Percentiles rank a stretch among this genome's conserved stretches.
Conservation (phyloP, 768 basidiomycete genomes). For the Mycena olivaceomarginata region DNA sequence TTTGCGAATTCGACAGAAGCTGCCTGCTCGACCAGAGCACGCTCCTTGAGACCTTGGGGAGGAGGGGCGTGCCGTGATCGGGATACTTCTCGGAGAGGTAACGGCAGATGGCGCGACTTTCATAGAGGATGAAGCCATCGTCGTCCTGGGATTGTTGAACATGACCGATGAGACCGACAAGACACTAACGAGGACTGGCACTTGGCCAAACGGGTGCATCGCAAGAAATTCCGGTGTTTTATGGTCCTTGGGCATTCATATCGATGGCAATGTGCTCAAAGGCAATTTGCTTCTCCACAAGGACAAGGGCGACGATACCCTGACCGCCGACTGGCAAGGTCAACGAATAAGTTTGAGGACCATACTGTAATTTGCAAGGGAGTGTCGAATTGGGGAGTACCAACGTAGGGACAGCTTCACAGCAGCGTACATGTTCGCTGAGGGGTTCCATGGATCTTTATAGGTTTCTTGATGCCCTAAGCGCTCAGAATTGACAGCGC, state of each 20-base stretch:
- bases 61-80: slow-evolving; percentile 59
- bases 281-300: neutral
- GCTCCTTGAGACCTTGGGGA: slow-evolving; percentile 52
- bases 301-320: neutral
- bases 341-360: slow-evolving; percentile 1
- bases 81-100: slow-evolving; percentile 66
- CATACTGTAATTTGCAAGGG: neutral
- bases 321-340: slow-evolving; percentile 1
- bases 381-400: neutral
- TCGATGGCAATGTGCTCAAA: neutral
- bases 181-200: neutral
- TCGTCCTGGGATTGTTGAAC: neutral
- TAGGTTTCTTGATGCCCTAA: neutral
- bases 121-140: slow-evolving; percentile 68
- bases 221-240: slow-evolving; percentile 13
- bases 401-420: neutral
- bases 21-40: slow-evolving; percentile 51
- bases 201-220: neutral
- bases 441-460: neutral
- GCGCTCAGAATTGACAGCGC: neutral
- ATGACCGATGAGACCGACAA: neutral
- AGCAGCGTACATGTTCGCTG: neutral
- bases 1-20: slow-evolving; percentile 12
- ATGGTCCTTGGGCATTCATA: neutral
- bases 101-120: slow-evolving; percentile 67